A percentile compares a stretch with the other conserved stretches of the same genome.
Conservation (phyloP, 495 filamentous ascomycete genomes). For the Neurospora sp. region DNA sequence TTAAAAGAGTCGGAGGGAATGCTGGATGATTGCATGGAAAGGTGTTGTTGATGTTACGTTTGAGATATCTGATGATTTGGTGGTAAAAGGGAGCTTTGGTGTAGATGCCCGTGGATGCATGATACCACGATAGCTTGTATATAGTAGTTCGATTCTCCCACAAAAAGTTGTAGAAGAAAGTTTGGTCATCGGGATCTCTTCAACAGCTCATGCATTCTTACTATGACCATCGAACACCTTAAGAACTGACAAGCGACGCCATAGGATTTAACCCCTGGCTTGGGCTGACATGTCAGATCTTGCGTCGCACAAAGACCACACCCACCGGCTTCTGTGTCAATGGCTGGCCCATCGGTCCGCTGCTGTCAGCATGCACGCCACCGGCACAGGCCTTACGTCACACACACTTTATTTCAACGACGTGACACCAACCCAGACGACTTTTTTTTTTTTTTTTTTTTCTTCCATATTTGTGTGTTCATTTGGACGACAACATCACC, state of each 20-base stretch:
- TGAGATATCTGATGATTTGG: not conserved
- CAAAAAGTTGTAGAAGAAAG: too few relatives aligned
- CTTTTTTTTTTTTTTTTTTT: too few relatives aligned
- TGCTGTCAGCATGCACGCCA: not conserved
- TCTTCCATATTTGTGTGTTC: not conserved
- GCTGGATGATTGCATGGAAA: not conserved
- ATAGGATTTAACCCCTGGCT: not conserved
- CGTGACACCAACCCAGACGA: not conserved
- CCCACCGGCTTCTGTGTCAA: not conserved
- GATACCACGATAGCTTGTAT: not conserved
- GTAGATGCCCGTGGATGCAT: not conserved
- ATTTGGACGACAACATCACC: not conserved
- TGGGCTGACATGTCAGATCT: not conserved
- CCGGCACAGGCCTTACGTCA: not conserved
- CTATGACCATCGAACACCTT: not conserved
- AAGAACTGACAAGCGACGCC: not conserved
- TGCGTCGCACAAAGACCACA: not conserved
- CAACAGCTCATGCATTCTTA: not conserved
- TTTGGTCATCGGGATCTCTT: not conserved
- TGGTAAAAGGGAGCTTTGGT: not conserved
- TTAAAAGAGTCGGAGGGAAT: not conserved
- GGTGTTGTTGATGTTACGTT: not conserved
- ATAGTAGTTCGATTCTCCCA: not conserved
- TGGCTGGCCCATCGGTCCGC: not conserved
- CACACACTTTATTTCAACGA: not conserved